Conservation (phyloP, 2,329 filamentous ascomycete genomes). For the Daldinia sp. region DNA sequence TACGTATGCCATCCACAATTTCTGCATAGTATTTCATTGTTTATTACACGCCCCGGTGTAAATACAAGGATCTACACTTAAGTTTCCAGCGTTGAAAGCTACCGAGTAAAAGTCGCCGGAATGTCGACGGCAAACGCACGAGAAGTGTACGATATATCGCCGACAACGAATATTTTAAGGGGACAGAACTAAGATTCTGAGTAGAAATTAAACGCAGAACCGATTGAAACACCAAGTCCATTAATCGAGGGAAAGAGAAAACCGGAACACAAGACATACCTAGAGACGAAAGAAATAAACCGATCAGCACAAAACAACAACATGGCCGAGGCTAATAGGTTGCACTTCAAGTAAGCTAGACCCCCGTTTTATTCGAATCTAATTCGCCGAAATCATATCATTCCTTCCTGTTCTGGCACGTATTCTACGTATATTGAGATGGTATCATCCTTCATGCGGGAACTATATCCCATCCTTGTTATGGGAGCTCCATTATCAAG, state of each 20-base stretch:
- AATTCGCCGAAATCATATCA: conserved; percentile 8
- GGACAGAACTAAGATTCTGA: not conserved
- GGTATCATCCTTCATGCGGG: conserved; percentile 15
- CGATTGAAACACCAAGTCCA: not conserved
- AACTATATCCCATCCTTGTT: conserved; percentile 3
- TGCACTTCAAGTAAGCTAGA: conserved; percentile 54
- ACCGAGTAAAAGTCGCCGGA: conserved; percentile 19
- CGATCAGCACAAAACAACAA: conserved; percentile 15
- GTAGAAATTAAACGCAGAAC: not conserved
- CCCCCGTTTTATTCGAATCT: conserved; percentile 2
- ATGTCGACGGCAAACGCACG: conserved; percentile 27
- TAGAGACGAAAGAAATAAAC: not conserved
- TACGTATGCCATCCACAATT: not conserved
- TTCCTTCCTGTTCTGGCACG: conserved; percentile 21
- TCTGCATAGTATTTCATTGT: not conserved
- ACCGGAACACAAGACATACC: not conserved
- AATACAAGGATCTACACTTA: conserved; percentile 3
- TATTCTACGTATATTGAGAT: conserved; percentile 14
- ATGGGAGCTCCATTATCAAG: not conserved
- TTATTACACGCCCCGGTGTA: conserved; percentile 16
- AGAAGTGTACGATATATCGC: conserved; percentile 30
- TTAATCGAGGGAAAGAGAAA: not conserved
- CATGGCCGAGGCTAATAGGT: conserved; percentile 52
- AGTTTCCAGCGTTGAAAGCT: not conserved
- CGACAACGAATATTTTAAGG: conserved; percentile 13